Evolutionary conservation across 768 basidiomycete genomes (phyloP), one percentile per base, ranked within the genome.

Genomic region (Hypsizygus marmoreus): DNA sequence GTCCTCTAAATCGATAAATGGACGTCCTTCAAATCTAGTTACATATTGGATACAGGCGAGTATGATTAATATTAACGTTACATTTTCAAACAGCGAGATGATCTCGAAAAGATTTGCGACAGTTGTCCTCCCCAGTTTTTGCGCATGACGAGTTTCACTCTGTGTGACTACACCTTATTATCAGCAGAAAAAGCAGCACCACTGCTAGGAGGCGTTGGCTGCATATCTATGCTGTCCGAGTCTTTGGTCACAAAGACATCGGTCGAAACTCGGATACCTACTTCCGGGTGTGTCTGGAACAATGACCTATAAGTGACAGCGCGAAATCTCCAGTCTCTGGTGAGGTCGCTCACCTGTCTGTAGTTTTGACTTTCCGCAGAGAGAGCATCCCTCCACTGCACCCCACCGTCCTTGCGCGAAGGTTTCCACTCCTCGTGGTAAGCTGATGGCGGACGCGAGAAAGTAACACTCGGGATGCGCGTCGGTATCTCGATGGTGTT

Each of bases 361-460:
- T 24, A 25, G 14, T 17, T 29, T 31, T 32, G 26, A 39, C 45
- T 31, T 46, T 29, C n/a, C 8, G 19, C 5, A n/a, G 20, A 25
- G 20, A 4, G 5, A 3, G 30, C 45, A n/a, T 5, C 26, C n/a
- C 12, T 16, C 12, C 17, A 8, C 17, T n/a, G n/a, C n/a, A n/a
- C n/a, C n/a, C n/a, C n/a, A n/a, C 3, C 26, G 4, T 24, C 43
- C 20, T 48, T 49, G 22, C 17, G 39, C 28, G 40, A 13, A 17
- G 28, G 5, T 20, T 47, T 49, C 47, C 44, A 40, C n/a, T 45
- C 45, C n/a, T 53, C 40, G 10, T 50, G 23, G 19, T 53, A 53
- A 6, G 42, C 42, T 9, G 54, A 56, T 24, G 54, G 41, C 11
- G 54, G 51, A 20, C 51, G 51, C 6, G 51, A 32, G 35, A 51